A percentile compares a stretch with the other conserved stretches of the same genome.
Conservation (phyloP, 2,329 filamentous ascomycete species). For the Alternaria arbusti region DNA sequence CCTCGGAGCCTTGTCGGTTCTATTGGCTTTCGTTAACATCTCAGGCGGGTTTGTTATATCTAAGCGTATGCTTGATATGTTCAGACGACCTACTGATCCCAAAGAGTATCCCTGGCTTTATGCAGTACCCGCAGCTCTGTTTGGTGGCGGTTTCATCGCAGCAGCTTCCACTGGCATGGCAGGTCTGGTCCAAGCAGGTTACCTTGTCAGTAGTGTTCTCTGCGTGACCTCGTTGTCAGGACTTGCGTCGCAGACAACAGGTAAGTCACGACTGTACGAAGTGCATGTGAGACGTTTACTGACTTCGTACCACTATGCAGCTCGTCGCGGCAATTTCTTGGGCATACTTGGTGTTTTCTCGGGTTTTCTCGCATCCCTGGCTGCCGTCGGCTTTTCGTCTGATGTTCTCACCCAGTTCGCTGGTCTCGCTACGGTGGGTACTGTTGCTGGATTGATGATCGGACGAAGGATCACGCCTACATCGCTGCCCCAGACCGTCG, state of each 20-base stretch:
- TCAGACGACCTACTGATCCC: slow-evolving; percentile 76
- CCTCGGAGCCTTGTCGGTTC: slow-evolving; percentile 79
- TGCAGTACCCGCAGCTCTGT: slow-evolving; percentile 75
- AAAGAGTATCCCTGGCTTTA: slow-evolving; percentile 90
- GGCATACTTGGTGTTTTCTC: slow-evolving; percentile 85
- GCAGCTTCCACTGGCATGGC: slow-evolving; percentile 82
- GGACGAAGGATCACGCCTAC: slow-evolving; percentile 88
- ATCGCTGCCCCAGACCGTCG: slow-evolving; percentile 86
- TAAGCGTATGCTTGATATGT: slow-evolving; percentile 82
- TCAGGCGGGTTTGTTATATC: slow-evolving; percentile 90
- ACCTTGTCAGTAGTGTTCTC: slow-evolving; percentile 81
- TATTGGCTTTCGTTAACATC: slow-evolving; percentile 87
- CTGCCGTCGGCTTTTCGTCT: slow-evolving; percentile 79
- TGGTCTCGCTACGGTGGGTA: slow-evolving; percentile 74
- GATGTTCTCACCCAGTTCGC: slow-evolving; percentile 82
- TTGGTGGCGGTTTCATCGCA: slow-evolving; percentile 80
- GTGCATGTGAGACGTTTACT: not conserved
- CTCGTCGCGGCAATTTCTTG: slow-evolving; percentile 82
- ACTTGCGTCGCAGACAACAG: slow-evolving; percentile 78
- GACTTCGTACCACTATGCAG: slow-evolving; percentile 39
- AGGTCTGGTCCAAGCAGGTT: slow-evolving; percentile 85
- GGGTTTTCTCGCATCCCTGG: slow-evolving; percentile 81
- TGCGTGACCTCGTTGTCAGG: slow-evolving; percentile 83
- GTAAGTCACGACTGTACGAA: not conserved
- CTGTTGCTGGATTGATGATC: slow-evolving; percentile 73